These are phyloP conservation scores for Panicum hallii DNA, from an alignment of 202 grass and related monocot species.

Conservation along the genomic window DNA sequence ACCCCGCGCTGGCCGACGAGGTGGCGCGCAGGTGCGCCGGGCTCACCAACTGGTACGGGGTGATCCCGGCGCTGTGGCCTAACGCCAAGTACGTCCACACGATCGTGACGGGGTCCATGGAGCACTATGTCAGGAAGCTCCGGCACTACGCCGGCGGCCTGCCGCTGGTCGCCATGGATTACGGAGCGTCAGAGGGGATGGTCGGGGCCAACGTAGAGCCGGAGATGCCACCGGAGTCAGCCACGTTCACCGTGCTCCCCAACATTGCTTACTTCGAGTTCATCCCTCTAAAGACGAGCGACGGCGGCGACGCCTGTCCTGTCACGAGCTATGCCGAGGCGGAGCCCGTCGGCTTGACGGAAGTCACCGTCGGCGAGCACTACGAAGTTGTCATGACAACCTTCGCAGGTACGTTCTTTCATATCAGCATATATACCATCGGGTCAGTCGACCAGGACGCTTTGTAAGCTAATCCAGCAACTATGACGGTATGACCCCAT, in stretches of 20 bases:
- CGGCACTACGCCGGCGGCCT: conserved; percentile 70
- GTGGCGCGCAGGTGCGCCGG: conserved; percentile 53
- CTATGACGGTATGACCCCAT: too few relatives aligned
- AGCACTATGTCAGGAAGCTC: conserved; percentile 78
- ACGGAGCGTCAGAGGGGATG: conserved; percentile 86
- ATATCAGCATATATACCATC: too few relatives aligned
- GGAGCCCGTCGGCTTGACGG: conserved; percentile 76
- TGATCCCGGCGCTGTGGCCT: conserved; percentile 81
- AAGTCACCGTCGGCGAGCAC: conserved; percentile 73
- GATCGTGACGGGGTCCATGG: conserved; percentile 94
- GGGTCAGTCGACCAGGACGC: too few relatives aligned
- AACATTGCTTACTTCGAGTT: conserved; percentile 91
- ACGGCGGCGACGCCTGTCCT: not conserved
- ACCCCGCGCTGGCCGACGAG: conserved; percentile 67
- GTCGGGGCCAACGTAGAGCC: conserved; percentile 78
- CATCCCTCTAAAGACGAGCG: conserved; percentile 53
- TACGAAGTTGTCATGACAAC: conserved; percentile 88
- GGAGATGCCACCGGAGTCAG: conserved; percentile 49
- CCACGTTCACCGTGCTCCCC: conserved; percentile 74
- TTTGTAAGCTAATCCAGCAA: too few relatives aligned
- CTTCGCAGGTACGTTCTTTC: conserved; percentile 63
- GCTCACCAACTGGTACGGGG: conserved; percentile 56
- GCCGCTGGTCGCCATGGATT: conserved; percentile 79
- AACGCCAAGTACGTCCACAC: conserved; percentile 84
- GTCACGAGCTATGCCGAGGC: conserved; percentile 40